Evolutionary conservation across 371 early-diverging fungal species (phyloP), one percentile per base, ranked within the genome.

Genomic region (Mortierella sp.): DNA sequence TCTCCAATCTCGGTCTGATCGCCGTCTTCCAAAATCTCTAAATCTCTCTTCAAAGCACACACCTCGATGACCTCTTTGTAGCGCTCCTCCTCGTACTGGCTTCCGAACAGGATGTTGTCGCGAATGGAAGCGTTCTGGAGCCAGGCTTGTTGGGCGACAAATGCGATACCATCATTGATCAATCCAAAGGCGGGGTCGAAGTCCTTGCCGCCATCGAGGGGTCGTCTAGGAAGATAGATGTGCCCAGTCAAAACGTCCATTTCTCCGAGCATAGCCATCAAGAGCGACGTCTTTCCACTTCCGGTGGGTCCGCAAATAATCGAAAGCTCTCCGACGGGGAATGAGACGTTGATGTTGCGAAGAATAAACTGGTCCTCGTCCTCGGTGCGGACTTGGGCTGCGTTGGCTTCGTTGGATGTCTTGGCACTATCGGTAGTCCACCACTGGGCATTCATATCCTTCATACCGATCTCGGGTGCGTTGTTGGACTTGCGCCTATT

Each of bases 1-100:
- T 98, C 98, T 26, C 98, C 99, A 81, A 98, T 94, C 90, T 98
- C 97, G 0, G 99, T 99, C 87, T 90, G 74, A 81, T 99, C 99
- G 48, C 98, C 98, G 72, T 94, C 94, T 42, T 93, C 92, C 11
- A 99, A 87, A 63, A 93, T 93, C 52, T 94, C 91, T 28, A 98
- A 88, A 86, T 98, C 99, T 9, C 94, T 88, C 72, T 89, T 89
- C 70, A 95, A 84, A 14, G 95, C 95, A 60, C 95, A 94, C 42
- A 89, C 89, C 9, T 88, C 84, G n/a, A 96, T 79, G 3, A 94
- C 93, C 72, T 92, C 89, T 54, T 92, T 91, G 79, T 96, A 96
- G 24, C 95, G 91, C 4, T 83, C 90, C 50, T 89, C 86, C 68
- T 95, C 92, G 73, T 90, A 97, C 10, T 88, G 88, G 72, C 90